phyloP scores from a whole-genome alignment of 2,329 filamentous ascomycete species.

The Diaporthe sp. region DNA sequence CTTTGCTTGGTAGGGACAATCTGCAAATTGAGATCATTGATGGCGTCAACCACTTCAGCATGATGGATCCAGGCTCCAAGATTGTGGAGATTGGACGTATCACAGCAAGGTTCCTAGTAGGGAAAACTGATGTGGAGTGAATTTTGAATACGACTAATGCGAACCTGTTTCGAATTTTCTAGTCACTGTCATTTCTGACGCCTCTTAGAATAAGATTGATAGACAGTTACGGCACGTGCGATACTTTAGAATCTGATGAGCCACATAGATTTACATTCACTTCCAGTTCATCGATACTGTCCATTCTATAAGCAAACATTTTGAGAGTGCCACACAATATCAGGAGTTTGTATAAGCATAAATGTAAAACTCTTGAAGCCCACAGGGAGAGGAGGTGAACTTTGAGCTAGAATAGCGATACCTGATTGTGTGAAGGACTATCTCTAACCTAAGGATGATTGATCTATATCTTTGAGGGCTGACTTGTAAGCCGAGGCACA shows the following conservation, averaged over 20 bases:
- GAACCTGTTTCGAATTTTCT: background rate
- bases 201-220: background rate
- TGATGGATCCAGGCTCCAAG: conserved; percentile 1
- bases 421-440: too few relatives aligned
- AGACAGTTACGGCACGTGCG: background rate
- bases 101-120: background rate
- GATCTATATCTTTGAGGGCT: too few relatives aligned
- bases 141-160: background rate
- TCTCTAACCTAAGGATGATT: too few relatives aligned
- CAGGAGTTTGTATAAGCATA: background rate
- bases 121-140: background rate
- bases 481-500: too few relatives aligned
- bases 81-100: background rate
- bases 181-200: background rate
- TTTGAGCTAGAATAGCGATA: too few relatives aligned
- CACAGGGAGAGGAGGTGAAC: too few relatives aligned
- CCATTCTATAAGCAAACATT: too few relatives aligned
- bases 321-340: too few relatives aligned
- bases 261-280: background rate
- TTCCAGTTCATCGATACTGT: background rate
- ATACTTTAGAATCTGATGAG: background rate
- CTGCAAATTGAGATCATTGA: background rate
- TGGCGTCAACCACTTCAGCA: conserved; percentile 20
- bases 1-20: conserved; percentile 2
- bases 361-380: too few relatives aligned